Evolutionary conservation across 78 protist species (phyloP).

Genomic region (Dictyostelium intermedium): DNA sequence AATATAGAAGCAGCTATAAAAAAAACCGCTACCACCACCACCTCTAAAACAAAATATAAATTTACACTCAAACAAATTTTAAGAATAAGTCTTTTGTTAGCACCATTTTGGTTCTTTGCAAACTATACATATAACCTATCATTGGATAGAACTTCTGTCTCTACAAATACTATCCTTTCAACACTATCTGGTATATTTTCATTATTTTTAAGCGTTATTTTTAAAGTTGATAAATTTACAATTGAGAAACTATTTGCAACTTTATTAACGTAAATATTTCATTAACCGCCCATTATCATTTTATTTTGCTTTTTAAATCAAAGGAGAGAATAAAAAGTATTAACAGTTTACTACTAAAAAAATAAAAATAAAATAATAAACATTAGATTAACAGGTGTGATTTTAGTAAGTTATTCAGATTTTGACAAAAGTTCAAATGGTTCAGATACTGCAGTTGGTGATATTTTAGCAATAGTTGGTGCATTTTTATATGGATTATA

Average conservation of each 20-base stretch:
- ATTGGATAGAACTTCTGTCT: constrained; percentile 24
- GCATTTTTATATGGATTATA: constrained; percentile 64
- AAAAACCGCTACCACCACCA: not conserved
- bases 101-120: constrained; percentile 65
- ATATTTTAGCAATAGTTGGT: constrained; percentile 34
- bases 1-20: not conserved
- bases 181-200: constrained; percentile 67
- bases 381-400: constrained; percentile 48
- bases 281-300: too few relatives aligned
- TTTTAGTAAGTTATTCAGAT: constrained; percentile 65
- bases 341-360: not conserved
- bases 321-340: not conserved
- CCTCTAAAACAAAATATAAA: not conserved
- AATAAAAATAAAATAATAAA: not conserved
- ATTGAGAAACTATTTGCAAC: constrained; percentile 47
- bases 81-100: constrained; percentile 29
- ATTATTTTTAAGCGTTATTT: constrained; percentile 28
- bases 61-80: constrained; percentile 41
- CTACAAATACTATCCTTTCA: constrained; percentile 58
- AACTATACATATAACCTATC: constrained; percentile 60
- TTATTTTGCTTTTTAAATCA: too few relatives aligned
- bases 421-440: constrained; percentile 8
- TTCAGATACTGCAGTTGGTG: constrained; percentile 35
- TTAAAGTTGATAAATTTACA: constrained; percentile 74
- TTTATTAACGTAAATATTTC: constrained; percentile 28